Evolutionary conservation across 805 yeast genomes (phyloP), one percentile per base, ranked within the genome.

Genomic region (Myxozyma kluyveri): DNA sequence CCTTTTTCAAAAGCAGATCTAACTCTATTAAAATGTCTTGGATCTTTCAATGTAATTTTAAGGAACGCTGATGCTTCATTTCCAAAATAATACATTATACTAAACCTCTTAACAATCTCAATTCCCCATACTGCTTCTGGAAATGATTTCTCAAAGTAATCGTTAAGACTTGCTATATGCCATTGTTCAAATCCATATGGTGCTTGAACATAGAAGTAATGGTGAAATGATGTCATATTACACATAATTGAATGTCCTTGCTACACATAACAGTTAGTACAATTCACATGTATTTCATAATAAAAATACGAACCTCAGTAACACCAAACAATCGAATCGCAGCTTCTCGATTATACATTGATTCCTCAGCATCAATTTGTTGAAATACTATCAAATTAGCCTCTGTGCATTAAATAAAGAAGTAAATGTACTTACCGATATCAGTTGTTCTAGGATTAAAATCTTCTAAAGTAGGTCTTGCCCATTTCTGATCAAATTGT

Each of bases 311-410:
- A 36, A 57, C 65, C 21, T 64, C 79, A 1, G 98, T 89, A 36
- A 95, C 89, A 51, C 99, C 99, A 68, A 90, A 93, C 64, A 95
- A 84, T 49, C 96, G 78, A 0, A 90, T 86, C 3, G 65, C 66
- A 3, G 68, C 47, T 1, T 80, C 76, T 0, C 85, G 78, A 23
- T 77, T 73, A 14, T 80, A 82, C 33, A 79, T 78, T 2, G 86
- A 78, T 63, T 93, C 99, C 63, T 93, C 98, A 1, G 95, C 96
- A 67, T 93, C 99, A 62, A 93, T 73, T 64, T 93, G 99, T 68
- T 93, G 98, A 67, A 90, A 90, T 0, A 78, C 75, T 24, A 26
- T 14, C n/a, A 27, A n/a, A 29, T 3, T 19, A 32, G 23, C 27
- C 19, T 17, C 31, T 21, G 3, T 23, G 17, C 17, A 14, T 4